Conservation (phyloP, 2,329 filamentous ascomycete species). For the Clonostachys sp. region DNA sequence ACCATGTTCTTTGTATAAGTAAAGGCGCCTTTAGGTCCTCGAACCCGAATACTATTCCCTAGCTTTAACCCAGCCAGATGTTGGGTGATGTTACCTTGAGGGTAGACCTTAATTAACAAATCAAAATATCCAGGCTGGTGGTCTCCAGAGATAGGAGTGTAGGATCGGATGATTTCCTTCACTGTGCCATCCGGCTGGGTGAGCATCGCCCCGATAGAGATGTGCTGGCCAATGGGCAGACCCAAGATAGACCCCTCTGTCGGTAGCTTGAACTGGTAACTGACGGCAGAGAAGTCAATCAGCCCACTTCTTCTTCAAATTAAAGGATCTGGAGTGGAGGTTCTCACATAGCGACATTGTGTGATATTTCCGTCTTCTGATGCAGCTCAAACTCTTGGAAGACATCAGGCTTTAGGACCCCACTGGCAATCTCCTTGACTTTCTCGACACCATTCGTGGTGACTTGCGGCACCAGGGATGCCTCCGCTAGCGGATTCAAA, state of each 20-base stretch:
- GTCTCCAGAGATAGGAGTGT: conserved; percentile 88
- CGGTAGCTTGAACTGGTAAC: conserved; percentile 90
- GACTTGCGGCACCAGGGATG: no score
- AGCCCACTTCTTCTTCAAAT: background rate
- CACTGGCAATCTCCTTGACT: no score
- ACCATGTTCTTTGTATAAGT: conserved; percentile 97
- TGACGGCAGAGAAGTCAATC: conserved; percentile 20
- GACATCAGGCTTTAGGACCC: conserved; percentile 73
- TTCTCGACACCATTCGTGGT: no score
- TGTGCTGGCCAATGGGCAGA: conserved; percentile 97
- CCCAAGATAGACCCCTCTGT: conserved; percentile 76
- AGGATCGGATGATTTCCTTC: conserved; percentile 86
- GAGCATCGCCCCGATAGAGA: conserved; percentile 83
- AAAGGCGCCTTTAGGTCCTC: conserved; percentile 95
- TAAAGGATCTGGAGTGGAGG: background rate
- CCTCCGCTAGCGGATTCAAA: no score
- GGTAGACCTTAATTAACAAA: conserved; percentile 96
- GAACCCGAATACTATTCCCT: conserved; percentile 84
- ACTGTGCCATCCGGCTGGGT: conserved; percentile 61
- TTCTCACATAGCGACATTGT: conserved; percentile 90
- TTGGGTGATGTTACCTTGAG: conserved; percentile 95
- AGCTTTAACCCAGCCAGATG: conserved; percentile 79
- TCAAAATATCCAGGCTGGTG: conserved; percentile 89
- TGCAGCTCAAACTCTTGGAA: conserved; percentile 93
- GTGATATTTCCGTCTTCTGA: conserved; percentile 92